These are phyloP conservation scores for Volvox africanus DNA, from an alignment of 139 green algal species.

Conservation along the genomic window DNA sequence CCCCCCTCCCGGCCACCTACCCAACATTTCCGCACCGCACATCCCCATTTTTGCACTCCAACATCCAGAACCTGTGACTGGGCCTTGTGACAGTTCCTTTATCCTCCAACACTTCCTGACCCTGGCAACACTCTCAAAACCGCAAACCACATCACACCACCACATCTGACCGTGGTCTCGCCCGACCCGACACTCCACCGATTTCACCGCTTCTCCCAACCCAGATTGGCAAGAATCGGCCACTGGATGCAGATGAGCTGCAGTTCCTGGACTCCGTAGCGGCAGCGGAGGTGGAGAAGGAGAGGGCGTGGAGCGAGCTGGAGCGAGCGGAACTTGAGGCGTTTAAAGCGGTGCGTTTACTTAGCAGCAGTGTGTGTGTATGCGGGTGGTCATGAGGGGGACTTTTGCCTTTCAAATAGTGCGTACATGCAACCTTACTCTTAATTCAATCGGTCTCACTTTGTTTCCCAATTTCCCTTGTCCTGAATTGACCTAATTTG, in stretches of 20 bases:
- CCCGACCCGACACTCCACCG: not conserved
- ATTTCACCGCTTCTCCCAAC: not conserved
- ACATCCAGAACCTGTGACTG: too few species aligned
- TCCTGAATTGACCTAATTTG: not conserved
- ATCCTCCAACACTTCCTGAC: not conserved
- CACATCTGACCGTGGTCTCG: not conserved
- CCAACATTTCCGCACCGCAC: not conserved
- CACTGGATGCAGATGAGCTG: conserved; percentile 87
- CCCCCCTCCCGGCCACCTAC: not conserved
- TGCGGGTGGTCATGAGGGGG: not conserved
- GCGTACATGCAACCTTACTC: not conserved
- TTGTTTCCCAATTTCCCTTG: not conserved
- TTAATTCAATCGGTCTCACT: not conserved
- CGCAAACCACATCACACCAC: not conserved
- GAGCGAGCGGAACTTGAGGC: conserved; percentile 74
- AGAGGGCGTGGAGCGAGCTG: conserved; percentile 45
- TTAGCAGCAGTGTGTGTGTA: not conserved
- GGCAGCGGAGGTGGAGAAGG: conserved; percentile 49
- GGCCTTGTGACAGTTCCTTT: not conserved
- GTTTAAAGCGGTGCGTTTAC: conserved; percentile 63
- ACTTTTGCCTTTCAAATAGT: not conserved
- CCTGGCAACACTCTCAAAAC: not conserved
- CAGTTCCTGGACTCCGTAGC: conserved; percentile 78
- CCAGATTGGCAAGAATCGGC: conserved; percentile 81
- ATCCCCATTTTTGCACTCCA: too few species aligned